phyloP scores from a whole-genome alignment of 306 rosid genomes.

The Quercus aquifolioides region DNA sequence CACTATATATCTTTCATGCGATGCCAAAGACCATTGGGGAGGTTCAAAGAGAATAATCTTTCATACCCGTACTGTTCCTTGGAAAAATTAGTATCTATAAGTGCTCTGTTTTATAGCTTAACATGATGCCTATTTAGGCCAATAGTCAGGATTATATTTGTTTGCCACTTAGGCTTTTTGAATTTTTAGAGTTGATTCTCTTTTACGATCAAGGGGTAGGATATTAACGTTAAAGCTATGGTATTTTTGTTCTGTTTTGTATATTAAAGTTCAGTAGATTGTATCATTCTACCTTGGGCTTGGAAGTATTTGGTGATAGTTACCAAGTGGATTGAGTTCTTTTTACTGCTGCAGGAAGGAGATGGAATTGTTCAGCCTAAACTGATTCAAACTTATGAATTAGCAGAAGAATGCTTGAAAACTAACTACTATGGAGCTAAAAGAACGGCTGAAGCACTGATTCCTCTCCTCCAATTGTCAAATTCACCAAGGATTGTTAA shows the following conservation, averaged over 20 bases:
- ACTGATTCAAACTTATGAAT: constrained; percentile 21
- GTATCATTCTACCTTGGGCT: constrained; percentile 1
- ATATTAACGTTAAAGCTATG: too few relatives aligned
- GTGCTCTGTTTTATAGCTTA: not conserved
- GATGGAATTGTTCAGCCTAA: constrained; percentile 23
- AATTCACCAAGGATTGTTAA: constrained; percentile 55
- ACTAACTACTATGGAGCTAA: constrained; percentile 59
- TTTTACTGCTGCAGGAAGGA: not conserved
- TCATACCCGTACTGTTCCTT: not conserved
- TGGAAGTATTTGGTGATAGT: not conserved
- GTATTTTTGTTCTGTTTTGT: too few relatives aligned
- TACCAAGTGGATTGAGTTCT: not conserved
- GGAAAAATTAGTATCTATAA: not conserved
- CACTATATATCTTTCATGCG: not conserved
- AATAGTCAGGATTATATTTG: too few relatives aligned
- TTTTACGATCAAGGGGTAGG: too few relatives aligned
- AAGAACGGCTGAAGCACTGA: constrained; percentile 31
- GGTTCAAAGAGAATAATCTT: not conserved
- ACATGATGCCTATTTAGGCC: too few relatives aligned
- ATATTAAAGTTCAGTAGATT: too few relatives aligned
- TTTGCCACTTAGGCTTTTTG: too few relatives aligned
- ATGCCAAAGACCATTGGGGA: too few relatives aligned
- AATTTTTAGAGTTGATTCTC: too few relatives aligned
- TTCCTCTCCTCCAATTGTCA: constrained; percentile 56
- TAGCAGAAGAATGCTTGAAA: constrained; percentile 29